Base-by-base conservation (phyloP, 371 early-diverging fungal species). In the Apophysomyces sp. region DNA sequence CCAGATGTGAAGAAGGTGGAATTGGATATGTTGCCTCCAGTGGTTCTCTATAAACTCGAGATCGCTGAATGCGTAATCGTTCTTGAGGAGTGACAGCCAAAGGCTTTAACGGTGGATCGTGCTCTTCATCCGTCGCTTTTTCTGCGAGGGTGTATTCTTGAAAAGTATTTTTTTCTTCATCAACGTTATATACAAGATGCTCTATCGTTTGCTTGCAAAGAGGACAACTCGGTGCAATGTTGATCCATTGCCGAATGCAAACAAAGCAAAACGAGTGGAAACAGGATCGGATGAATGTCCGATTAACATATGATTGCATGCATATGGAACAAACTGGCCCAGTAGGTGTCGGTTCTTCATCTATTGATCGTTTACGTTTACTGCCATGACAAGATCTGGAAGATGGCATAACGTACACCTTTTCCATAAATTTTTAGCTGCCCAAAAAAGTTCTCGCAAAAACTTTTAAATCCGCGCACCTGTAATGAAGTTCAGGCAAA, bases 251-350 rank as follows among this genome's bases (percentile, higher is more conserved):
- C 4, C 77, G 63, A 49, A 88, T 82, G 59, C 89, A 89, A 0
- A 69, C 27, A 37, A 87, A 82, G 37, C 89, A 89, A 40, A 81
- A 89, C 0, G 85, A 81, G 54, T 89, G 89, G 44, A 73, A 83
- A 49, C 89, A 89, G 2, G 86, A 82, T 11, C 78, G 66, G 24
- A 86, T 60, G 54, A 82, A 87, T 0, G 85, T 81, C 18, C 78
- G 73, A 37, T 81, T 78, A 4, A 62, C 56, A 41, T 71, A 81
- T 2, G 58, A 51, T 24, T 81, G 80, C 9, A 88, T 73, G 49
- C 89, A 89, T 44, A 89, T 85, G 6, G 86, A 74, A 44, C 89
- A 89, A 1, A 60, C 60, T 2, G 70, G 74, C 11, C 12, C 31
- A 9, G 53, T n/a, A 21, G 37, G 3, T 27, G 32, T 56, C 30